Base-by-base conservation (phyloP, 2,329 filamentous ascomycete species). In the Sclerotiophoma versabilis region DNA sequence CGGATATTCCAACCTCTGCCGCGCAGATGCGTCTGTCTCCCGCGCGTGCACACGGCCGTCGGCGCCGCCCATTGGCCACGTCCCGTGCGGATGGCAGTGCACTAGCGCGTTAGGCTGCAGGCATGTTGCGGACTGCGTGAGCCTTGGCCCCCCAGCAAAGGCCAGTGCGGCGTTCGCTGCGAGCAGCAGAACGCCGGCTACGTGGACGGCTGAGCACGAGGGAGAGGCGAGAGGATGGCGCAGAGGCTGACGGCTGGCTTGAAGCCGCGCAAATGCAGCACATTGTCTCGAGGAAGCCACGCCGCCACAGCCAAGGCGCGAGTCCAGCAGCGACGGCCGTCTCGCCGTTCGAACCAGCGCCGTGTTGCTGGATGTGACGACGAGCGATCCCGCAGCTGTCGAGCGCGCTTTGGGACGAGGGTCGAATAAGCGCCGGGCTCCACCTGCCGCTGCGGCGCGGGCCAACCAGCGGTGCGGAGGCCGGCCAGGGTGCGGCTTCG, bases 361-460 rank as follows among this genome's bases (percentile, higher is more conserved):
- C 53, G 26, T 46, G 42, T 36, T 33, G 46, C 53, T 56, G 53
- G 53, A 56, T 55, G 52, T 55, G 52, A 55, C 32, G 34, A 49
- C 17, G 34, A 42, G 46, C 46, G 52, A 55, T 55, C 52, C 46
- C 52, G 52, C 52, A 55, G 38, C 46, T 46, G 37, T 23, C 36
- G 41, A 20, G 37, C 10, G 47, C 19, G 30, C 19, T 46, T 23
- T 46, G 41, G 46, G 19, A 5, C 42, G 17, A 41, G 39, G 42
- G 41, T 27, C 19, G 32, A 19, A 39, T 55, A 55, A 55, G 52
- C 52, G 52, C 52, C 46, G 27, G 27, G 27, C 52, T 49, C 39
- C 27, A 41, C 39, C 33, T 32, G 26, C 14, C 22, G 37, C 32
- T 30, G 32, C 5, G 2, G 10, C 9, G 14, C 20, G 7, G 15